Base-by-base conservation (phyloP, 179 eudicot species). In the Gypsophila paniculata region DNA sequence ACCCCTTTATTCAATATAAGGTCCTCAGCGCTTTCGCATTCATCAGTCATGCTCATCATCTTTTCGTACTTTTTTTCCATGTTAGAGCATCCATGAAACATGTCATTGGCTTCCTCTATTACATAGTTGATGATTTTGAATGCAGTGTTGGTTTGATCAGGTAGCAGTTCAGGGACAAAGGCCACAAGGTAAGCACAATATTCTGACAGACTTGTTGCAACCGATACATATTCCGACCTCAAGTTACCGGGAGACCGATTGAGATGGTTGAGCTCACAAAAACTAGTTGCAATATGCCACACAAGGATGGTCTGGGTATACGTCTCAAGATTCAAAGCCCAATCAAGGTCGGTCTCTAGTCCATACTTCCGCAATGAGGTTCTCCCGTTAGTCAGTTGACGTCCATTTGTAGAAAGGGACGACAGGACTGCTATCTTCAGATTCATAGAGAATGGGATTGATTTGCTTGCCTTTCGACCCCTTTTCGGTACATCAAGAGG, bases 141-240 rank as follows among this genome's bases (percentile, higher is more conserved):
- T 9, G 73, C 7, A 5, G 21, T 29, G 39, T 72, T 10, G 4
- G 7, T 71, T 14, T 58, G 73, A 72, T 77, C 76, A 34, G 80
- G 80, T 21, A 77, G 23, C n/a, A 77, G 26, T 26, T 55, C 64
- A 5, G 72, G 80, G 12, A 60, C 72, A 32, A 77, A 59, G 39
- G 68, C 80, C 38, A 77, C 80, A 38, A 77, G 65, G 63, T 77
- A 77, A 51, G 80, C 76, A 60, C 76, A 77, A 17, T 77, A 77
- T 48, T 59, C 67, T 29, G 76, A 77, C 65, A 77, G 52, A 29
- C 60, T 25, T 23, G 66, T 65, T 4, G 80, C 72, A 34, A 77
- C 72, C 36, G 18, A 11, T 10, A 52, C 26, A 52, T 53, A 0
- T 13, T 51, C 19, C 22, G 55, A 17, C 6, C 44, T 51, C 22